A percentile compares a stretch with the other conserved stretches of the same genome.
These are phyloP conservation scores for Dictyostelium intermedium DNA, from an alignment of 78 protist species.

Conservation along the genomic window DNA sequence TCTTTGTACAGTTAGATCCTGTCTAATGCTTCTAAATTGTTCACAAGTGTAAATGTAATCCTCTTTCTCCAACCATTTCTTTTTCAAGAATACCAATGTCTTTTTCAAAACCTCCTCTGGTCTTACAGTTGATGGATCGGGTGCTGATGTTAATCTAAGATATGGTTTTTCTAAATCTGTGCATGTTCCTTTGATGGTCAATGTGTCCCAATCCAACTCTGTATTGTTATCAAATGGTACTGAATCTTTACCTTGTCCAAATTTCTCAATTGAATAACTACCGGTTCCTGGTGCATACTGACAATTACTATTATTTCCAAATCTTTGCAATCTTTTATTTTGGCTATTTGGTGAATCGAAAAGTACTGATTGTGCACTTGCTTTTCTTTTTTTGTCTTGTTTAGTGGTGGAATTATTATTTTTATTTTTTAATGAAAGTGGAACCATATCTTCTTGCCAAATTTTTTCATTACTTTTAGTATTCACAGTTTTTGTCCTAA, in stretches of 20 bases:
- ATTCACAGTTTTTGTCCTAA: not conserved
- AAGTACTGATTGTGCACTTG: not conserved
- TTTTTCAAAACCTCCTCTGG: conserved; percentile 51
- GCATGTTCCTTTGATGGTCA: conserved; percentile 75
- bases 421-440: conserved; percentile 20
- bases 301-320: not conserved
- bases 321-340: conserved; percentile 10
- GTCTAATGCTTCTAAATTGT: conserved; percentile 91
- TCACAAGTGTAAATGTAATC: conserved; percentile 84
- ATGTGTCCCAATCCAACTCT: conserved; percentile 77
- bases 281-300: not conserved
- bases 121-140: conserved; percentile 84
- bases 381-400: conserved; percentile 30
- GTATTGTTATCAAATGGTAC: not conserved
- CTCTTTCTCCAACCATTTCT: conserved; percentile 43
- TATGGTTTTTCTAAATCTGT: conserved; percentile 76
- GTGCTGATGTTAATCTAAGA: conserved; percentile 82
- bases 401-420: not conserved
- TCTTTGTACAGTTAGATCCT: conserved; percentile 86
- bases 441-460: conserved; percentile 30
- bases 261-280: not conserved
- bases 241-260: not conserved
- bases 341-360: conserved; percentile 11
- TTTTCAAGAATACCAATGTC: conserved; percentile 30
- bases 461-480: not conserved